Evolutionary conservation across 1,284 basidiomycete genomes (phyloP), one percentile per base, ranked within the genome.

Genomic region (Athelia psychrophila): DNA sequence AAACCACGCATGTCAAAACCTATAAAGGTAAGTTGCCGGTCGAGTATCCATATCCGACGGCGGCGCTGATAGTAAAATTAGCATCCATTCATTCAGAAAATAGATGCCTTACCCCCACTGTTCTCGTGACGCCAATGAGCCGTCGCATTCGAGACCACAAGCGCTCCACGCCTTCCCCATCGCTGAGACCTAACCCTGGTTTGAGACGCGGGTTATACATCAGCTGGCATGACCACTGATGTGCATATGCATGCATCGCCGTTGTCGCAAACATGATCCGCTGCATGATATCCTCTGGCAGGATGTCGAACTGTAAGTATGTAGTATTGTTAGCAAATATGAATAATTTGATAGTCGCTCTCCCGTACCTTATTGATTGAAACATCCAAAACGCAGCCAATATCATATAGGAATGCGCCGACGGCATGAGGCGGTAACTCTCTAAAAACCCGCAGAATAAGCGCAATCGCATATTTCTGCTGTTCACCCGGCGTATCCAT

Each of bases 1-100:
- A 54, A 52, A 2, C 46, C 32, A 1, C 44, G 25, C 40, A 61
- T 54, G 15, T 60, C 51, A 8, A 15, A 13, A 0, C 54, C 59
- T 25, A 72, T 58, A 8, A 56, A 51, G 0, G 47, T 32, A 0
- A 59, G 56, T 24, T 68, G 63, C 5, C 58, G 50, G 42, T 71
- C 64, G 23, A 69, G 56, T 1, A 69, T 45, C 62, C 64, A 70
- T 1, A 68, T 53, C 8, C 58, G 33, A 2, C 56, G 27, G 10
- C 56, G 51, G 3, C 51, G 35, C 68, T 71, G 49, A 30, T 30
- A 16, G 6, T 8, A 22, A 42, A 6, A 32, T 18, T 44, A 22
- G n/a, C n/a, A 42, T 18, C 6, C n/a, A 16, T 42, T 27, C 22
- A n/a, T n/a, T n/a, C n/a, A n/a, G n/a, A n/a, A n/a, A n/a, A 42